Conservation (phyloP, 1,139 yeast genomes). For the Cylindricascospora bacillispora region DNA sequence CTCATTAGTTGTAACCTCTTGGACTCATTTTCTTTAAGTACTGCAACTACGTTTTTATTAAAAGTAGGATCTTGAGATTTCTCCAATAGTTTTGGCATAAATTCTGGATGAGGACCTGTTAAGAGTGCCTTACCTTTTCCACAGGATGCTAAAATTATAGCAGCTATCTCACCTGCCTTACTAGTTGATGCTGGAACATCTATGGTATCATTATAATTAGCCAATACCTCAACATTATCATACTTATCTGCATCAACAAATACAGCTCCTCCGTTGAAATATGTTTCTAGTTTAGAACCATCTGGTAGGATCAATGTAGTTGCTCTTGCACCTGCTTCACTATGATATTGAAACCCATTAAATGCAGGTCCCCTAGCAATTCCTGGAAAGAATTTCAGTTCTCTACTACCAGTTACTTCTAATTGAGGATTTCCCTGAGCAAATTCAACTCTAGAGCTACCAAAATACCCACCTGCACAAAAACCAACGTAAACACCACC, state of each 20-base stretch:
- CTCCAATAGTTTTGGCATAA: constrained; percentile 42
- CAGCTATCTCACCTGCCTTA: constrained; percentile 35
- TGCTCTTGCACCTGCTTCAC: constrained; percentile 65
- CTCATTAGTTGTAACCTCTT: constrained; percentile 44
- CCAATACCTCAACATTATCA: constrained; percentile 55
- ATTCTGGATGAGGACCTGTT: constrained; percentile 90
- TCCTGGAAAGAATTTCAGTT: constrained; percentile 72
- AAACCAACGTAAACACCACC: constrained; percentile 83
- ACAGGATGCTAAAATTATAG: constrained; percentile 50
- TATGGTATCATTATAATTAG: constrained; percentile 40
- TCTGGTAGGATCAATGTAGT: constrained; percentile 34
- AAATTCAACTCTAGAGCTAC: constrained; percentile 65
- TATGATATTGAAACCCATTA: constrained; percentile 65
- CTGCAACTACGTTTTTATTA: constrained; percentile 29
- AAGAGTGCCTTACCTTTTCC: constrained; percentile 70
- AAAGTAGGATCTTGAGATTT: constrained; percentile 24
- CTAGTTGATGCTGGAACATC: constrained; percentile 30
- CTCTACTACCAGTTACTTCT: constrained; percentile 82
- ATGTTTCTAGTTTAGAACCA: constrained; percentile 21
- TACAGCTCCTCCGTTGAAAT: constrained; percentile 78
- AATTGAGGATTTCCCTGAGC: constrained; percentile 54
- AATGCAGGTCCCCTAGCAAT: constrained; percentile 69
- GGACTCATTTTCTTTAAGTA: constrained; percentile 33
- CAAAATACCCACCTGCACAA: constrained; percentile 96
- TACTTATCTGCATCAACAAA: constrained; percentile 61